These are phyloP conservation scores for Eucalyptus cladocalyx DNA, from an alignment of 345 rosid genomes.

Conservation along the genomic window DNA sequence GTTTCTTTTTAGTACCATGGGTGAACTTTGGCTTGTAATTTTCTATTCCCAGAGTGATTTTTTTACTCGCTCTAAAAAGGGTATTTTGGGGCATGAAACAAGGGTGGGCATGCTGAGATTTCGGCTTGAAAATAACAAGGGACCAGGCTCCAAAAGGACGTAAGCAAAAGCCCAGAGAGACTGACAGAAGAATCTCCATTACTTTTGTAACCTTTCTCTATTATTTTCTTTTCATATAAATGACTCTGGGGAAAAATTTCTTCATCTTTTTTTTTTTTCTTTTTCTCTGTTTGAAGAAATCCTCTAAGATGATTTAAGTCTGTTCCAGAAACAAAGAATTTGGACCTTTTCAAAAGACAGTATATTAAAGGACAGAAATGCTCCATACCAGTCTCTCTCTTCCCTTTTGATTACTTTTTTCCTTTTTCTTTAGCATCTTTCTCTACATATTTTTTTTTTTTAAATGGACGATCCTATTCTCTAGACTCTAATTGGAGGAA, in stretches of 20 bases:
- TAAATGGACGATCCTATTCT: background rate
- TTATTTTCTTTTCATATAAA: background rate
- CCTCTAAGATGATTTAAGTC: slow-evolving; percentile 31
- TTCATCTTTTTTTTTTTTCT: background rate
- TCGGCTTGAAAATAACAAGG: slow-evolving; percentile 24
- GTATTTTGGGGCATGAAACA: background rate
- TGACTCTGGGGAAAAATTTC: background rate
- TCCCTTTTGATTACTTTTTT: background rate
- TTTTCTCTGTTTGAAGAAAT: slow-evolving; percentile 17
- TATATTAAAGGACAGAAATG: slow-evolving; percentile 38
- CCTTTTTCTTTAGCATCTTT: background rate
- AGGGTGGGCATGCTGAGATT: slow-evolving; percentile 15
- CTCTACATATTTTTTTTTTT: background rate
- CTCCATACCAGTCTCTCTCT: slow-evolving; percentile 33
- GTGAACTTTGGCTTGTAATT: background rate
- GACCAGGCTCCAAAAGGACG: slow-evolving; percentile 19
- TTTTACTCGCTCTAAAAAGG: background rate
- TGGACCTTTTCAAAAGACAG: slow-evolving; percentile 33
- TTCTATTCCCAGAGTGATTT: background rate
- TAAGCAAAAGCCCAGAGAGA: slow-evolving; percentile 27
- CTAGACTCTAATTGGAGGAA: background rate
- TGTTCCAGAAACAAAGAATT: slow-evolving; percentile 38
- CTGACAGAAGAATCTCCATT: slow-evolving; percentile 62
- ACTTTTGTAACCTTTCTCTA: slow-evolving; percentile 32
- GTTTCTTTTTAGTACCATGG: slow-evolving; percentile 1